Conservation (phyloP, 1,139 yeast genomes). For the Pichiaceae sp. region DNA sequence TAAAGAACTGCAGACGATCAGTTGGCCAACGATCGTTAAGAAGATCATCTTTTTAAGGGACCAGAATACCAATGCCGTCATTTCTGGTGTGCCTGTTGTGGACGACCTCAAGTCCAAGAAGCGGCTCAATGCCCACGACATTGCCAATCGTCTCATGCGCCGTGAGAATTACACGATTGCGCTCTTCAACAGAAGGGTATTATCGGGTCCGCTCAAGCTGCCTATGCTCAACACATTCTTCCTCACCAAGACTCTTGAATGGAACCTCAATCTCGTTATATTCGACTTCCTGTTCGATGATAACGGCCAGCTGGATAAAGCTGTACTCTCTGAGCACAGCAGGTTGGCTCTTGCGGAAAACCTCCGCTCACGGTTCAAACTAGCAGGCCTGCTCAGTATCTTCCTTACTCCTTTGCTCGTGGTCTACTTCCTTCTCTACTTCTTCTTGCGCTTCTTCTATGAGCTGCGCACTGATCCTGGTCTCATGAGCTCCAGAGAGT, state of each 20-base stretch:
- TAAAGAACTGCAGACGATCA: conserved; percentile 82
- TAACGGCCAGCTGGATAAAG: conserved; percentile 75
- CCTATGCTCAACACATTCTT: conserved; percentile 36
- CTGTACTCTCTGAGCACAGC: conserved; percentile 64
- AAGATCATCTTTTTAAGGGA: conserved; percentile 68
- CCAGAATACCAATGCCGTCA: conserved; percentile 57
- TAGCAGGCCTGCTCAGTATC: conserved; percentile 82
- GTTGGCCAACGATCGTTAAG: conserved; percentile 87
- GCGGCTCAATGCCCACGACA: conserved; percentile 82
- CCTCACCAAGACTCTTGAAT: conserved; percentile 81
- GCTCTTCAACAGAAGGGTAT: conserved; percentile 66
- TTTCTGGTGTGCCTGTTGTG: conserved; percentile 34
- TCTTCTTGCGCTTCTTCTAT: conserved; percentile 85
- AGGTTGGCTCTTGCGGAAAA: conserved; percentile 63
- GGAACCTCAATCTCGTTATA: conserved; percentile 86
- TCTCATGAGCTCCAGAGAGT: conserved; percentile 75
- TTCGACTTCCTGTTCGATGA: conserved; percentile 79
- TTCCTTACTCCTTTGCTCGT: conserved; percentile 81
- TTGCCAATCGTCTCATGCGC: conserved; percentile 93
- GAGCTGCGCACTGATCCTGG: conserved; percentile 89
- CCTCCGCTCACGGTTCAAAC: conserved; percentile 65
- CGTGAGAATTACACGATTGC: conserved; percentile 92
- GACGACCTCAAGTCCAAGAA: conserved; percentile 63
- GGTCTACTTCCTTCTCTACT: conserved; percentile 68
- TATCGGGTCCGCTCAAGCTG: conserved; percentile 52